Conservation (phyloP, 495 filamentous ascomycete species). For the Delitschia confertaspora region DNA sequence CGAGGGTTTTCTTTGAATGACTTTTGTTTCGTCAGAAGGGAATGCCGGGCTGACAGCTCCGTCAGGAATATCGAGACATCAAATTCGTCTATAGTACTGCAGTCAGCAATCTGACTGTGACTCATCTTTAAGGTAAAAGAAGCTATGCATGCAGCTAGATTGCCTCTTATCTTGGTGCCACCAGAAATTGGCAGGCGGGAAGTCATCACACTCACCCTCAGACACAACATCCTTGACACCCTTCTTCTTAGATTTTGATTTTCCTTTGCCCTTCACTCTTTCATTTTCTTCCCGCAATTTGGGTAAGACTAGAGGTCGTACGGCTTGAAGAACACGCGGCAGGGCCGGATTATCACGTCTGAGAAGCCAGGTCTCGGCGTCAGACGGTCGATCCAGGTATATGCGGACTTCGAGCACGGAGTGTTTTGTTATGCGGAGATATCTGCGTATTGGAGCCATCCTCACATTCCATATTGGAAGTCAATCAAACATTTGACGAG, state of each 20-base stretch:
- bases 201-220: conserved; percentile 49
- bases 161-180: background rate
- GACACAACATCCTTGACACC: conserved; percentile 81
- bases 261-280: conserved; percentile 50
- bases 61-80: conserved; percentile 90
- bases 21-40: conserved; percentile 77
- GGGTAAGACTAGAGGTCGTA: conserved; percentile 76
- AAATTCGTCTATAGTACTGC: conserved; percentile 64
- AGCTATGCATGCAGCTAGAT: conserved; percentile 3
- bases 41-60: conserved; percentile 77
- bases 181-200: conserved; percentile 1
- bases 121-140: background rate
- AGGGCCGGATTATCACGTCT: conserved; percentile 62
- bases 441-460: conserved; percentile 79
- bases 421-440: conserved; percentile 75
- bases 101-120: conserved; percentile 23
- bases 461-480: background rate
- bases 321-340: conserved; percentile 68
- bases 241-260: conserved; percentile 52
- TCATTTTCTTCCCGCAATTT: conserved; percentile 86
- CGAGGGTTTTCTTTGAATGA: conserved; percentile 48
- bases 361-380: conserved; percentile 73
- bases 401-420: conserved; percentile 92
- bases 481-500: background rate
- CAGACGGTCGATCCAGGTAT: conserved; percentile 83